Conservation (phyloP, 352 stramenopile species). For the Pythium pyrilobum region DNA sequence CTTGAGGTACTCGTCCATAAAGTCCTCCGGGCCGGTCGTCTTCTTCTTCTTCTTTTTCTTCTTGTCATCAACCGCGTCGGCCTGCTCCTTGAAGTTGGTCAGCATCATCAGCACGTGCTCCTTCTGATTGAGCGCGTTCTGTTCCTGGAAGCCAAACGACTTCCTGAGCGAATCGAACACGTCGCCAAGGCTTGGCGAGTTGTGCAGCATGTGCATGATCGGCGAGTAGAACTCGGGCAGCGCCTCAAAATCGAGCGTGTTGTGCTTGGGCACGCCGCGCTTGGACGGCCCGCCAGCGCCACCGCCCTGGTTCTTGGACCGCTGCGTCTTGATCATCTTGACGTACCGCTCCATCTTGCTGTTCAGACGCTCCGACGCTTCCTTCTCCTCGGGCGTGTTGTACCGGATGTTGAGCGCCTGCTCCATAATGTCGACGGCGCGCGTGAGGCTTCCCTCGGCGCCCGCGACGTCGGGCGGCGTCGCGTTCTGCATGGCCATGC, state of each 20-base stretch:
- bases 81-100: slow-evolving; percentile 42
- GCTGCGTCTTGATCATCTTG: slow-evolving; percentile 43
- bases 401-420: slow-evolving; percentile 27
- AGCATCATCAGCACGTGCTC: slow-evolving; percentile 40
- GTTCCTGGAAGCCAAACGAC: slow-evolving; percentile 91
- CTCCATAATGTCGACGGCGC: slow-evolving; percentile 36
- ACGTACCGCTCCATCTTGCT: slow-evolving; percentile 43
- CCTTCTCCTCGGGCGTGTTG: slow-evolving; percentile 26
- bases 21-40: slow-evolving; percentile 14
- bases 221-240: slow-evolving; percentile 31
- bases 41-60: slow-evolving; percentile 30
- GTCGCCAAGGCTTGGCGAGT: slow-evolving; percentile 25
- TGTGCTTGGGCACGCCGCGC: slow-evolving; percentile 24
- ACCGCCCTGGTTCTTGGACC: slow-evolving; percentile 18
- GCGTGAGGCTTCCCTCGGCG: slow-evolving; percentile 19
- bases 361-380: slow-evolving; percentile 28
- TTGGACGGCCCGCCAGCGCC: slow-evolving; percentile 11
- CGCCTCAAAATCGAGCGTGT: slow-evolving; percentile 38
- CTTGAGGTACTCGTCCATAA: slow-evolving; percentile 20
- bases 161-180: slow-evolving; percentile 83
- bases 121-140: slow-evolving; percentile 39
- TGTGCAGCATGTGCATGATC: slow-evolving; percentile 27
- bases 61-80: slow-evolving; percentile 20
- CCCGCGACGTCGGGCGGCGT: slow-evolving; percentile 4
- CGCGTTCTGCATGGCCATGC: slow-evolving; percentile 17